Base-by-base conservation (phyloP, 2,329 filamentous ascomycete genomes). In the Apiospora pterosperma region DNA sequence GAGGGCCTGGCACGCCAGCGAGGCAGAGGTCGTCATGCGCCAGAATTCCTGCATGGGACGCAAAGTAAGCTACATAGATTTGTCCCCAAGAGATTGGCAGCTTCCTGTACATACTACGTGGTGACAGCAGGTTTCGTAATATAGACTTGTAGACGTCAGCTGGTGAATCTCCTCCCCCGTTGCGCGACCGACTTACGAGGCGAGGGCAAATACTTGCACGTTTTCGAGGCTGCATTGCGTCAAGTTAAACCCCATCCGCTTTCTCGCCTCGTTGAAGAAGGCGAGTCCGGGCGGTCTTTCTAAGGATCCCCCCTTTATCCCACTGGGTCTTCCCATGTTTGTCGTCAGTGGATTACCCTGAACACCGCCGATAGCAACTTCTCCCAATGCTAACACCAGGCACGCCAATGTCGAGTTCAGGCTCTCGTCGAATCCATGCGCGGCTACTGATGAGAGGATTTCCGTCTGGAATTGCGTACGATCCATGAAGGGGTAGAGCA, bases 261-360 rank as follows among this genome's bases (percentile, higher is more conserved):
- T 82, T 61, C 87, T 80, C 19, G 86, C 87, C 73, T 89, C 87
- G 67, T 89, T 89, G 74, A 89, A 89, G 39, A 88, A 79, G 1
- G 80, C 79, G 3, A 89, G 72, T 0, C 87, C 87, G 0, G 87
- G 87, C 2, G 86, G 86, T 21, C 76, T 77, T 16, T 79, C 76
- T 2, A 74, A 69, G 2, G 81, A 79, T 1, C 85, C 84, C 14
- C 85, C 85, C 44, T 81, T 81, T 28, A 88, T 76, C 3, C 85
- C 85, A 69, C 85, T 85, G 1, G 79, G 73, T 11, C 48, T 55
- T 5, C 48, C 48, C 48, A 55, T 55, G 8, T 55, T 34, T 1
- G 78, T 78, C 59, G 77, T 76, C 44, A 85, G 75, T 3, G 85
- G 80, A 19, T 75, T 72, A 16, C 83, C 84, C 36, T 79, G 78